phyloP scores from a whole-genome alignment of 78 protist genomes.

The Cavenderia fasciculata region DNA sequence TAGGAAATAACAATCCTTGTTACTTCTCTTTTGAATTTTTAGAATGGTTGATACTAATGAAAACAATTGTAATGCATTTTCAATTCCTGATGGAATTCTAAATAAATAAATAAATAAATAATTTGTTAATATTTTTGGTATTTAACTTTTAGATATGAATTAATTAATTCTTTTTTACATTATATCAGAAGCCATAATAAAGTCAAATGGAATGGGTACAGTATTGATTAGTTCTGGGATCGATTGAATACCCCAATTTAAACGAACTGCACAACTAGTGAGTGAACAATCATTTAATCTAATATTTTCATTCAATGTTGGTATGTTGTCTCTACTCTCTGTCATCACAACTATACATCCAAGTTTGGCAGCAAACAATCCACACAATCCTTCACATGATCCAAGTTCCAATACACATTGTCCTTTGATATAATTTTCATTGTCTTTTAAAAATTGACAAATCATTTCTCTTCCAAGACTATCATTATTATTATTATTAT shows the following conservation, averaged over 20 bases:
- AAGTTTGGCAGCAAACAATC: neutral
- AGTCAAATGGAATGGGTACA: neutral
- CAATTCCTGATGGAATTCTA: neutral
- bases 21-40: neutral
- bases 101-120: neutral
- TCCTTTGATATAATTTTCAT: neutral
- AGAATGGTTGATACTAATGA: neutral
- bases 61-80: neutral
- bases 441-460: neutral
- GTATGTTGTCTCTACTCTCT: neutral
- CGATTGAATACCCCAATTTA: neutral
- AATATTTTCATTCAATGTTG: neutral
- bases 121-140: neutral
- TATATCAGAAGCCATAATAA: slow-evolving; percentile 6
- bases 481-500: too few species aligned
- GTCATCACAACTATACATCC: neutral
- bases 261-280: neutral
- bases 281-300: slow-evolving; percentile 2
- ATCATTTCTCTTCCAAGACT: too few species aligned
- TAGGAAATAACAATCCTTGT: neutral
- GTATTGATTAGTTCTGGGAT: neutral
- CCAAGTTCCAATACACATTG: neutral
- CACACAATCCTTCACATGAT: neutral
- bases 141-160: neutral
- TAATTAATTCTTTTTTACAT: neutral